These are phyloP conservation scores for Penicillium sp. DNA, from an alignment of 2,329 filamentous ascomycete genomes.

Conservation along the genomic window DNA sequence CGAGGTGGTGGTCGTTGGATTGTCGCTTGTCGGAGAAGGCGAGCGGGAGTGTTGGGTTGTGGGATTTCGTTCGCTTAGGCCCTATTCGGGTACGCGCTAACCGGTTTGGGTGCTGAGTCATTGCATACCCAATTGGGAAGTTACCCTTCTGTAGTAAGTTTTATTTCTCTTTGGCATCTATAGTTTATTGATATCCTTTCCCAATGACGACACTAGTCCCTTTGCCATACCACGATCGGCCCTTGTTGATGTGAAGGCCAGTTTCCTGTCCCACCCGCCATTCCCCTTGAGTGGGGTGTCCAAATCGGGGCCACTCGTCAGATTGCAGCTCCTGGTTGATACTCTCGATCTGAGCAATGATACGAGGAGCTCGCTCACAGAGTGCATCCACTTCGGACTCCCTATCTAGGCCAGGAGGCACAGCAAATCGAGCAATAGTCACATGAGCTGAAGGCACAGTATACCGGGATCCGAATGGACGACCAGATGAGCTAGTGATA, in stretches of 20 bases:
- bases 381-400: slow-evolving; percentile 37
- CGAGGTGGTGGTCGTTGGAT: slow-evolving; percentile 39
- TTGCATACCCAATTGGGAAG: slow-evolving; percentile 6
- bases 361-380: slow-evolving; percentile 53
- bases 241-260: slow-evolving; percentile 69
- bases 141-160: neutral
- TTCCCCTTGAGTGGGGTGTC: slow-evolving; percentile 51
- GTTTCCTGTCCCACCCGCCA: slow-evolving; percentile 85
- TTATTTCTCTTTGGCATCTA: neutral
- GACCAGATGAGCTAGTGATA: slow-evolving; percentile 54
- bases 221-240: slow-evolving; percentile 79
- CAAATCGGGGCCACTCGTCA: slow-evolving; percentile 60
- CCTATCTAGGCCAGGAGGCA: slow-evolving; percentile 51
- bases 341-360: slow-evolving; percentile 65
- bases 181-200: slow-evolving; percentile 39
- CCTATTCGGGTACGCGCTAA: slow-evolving; percentile 32
- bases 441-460: slow-evolving; percentile 85
- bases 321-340: slow-evolving; percentile 69
- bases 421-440: slow-evolving; percentile 76
- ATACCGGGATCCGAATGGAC: slow-evolving; percentile 72
- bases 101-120: slow-evolving; percentile 27
- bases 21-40: slow-evolving; percentile 37
- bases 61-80: slow-evolving; percentile 45
- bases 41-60: slow-evolving; percentile 36
- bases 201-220: slow-evolving; percentile 61